Evolutionary conservation across 768 basidiomycete genomes (phyloP).

Genomic region (Xanthoconium stramineum): DNA sequence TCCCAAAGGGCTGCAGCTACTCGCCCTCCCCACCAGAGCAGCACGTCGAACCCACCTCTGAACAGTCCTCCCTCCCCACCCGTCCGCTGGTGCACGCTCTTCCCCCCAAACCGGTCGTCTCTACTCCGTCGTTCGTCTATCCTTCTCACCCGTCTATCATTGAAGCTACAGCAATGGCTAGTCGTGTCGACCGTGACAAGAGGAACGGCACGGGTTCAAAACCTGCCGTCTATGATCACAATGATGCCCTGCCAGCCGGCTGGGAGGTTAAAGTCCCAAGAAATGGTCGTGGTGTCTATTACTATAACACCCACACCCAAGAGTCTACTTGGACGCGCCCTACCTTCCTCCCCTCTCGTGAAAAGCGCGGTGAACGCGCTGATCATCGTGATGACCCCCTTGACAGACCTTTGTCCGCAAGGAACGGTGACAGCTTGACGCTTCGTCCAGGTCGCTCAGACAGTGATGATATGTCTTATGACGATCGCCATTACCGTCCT

Average conservation of each 20-base stretch:
- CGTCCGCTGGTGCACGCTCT: constrained; percentile 56
- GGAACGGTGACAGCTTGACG: constrained; percentile 19
- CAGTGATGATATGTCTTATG: constrained; percentile 41
- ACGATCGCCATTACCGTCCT: constrained; percentile 68
- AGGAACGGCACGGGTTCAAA: constrained; percentile 35
- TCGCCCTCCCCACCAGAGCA: constrained; percentile 6
- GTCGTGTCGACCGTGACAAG: constrained; percentile 42
- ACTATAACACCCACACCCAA: constrained; percentile 54
- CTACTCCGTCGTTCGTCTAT: constrained; percentile 49
- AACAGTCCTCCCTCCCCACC: constrained; percentile 23
- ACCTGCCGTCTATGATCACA: constrained; percentile 24
- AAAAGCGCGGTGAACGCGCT: constrained; percentile 21
- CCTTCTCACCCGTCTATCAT: constrained; percentile 58
- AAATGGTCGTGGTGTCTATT: constrained; percentile 48
- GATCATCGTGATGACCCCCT: constrained; percentile 26
- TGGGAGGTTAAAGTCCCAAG: constrained; percentile 61
- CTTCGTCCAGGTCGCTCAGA: constrained; percentile 32
- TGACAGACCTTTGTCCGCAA: constrained; percentile 25
- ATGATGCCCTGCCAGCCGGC: constrained; percentile 45
- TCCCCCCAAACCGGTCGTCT: constrained; percentile 61
- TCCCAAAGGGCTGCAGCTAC: background rate
- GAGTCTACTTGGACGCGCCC: constrained; percentile 60
- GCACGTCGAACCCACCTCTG: constrained; percentile 7
- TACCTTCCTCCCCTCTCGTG: constrained; percentile 30
- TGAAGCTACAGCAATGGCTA: constrained; percentile 61